Percentiles rank a stretch among this genome's conserved stretches.
Evolutionary conservation across 108 stramenopile species (phyloP).

Genomic region (Craspedostauros australis): DNA sequence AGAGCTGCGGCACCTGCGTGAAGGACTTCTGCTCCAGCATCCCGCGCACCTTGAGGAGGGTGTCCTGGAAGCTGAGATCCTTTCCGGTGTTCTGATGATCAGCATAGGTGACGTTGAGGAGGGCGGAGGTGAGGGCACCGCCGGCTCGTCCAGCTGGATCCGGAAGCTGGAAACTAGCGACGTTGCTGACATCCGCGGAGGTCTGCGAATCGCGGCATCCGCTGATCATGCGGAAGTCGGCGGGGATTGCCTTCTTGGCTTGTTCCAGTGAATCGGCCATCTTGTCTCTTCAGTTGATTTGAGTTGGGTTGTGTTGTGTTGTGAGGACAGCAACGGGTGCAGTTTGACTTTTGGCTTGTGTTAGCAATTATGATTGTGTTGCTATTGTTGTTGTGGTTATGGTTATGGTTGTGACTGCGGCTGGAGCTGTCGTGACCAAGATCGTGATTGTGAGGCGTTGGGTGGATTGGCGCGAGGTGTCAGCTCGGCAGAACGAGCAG

Average conservation of each 20-base stretch:
- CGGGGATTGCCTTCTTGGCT: conserved; percentile 59
- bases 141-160: conserved; percentile 71
- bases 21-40: conserved; percentile 24
- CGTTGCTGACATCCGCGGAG: conserved; percentile 81
- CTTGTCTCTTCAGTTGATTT: too few species aligned
- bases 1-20: conserved; percentile 65
- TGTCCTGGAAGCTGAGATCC: conserved; percentile 67
- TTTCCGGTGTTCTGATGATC: conserved; percentile 38
- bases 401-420: too few species aligned
- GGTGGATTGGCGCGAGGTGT: too few species aligned
- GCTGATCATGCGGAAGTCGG: conserved; percentile 80
- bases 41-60: conserved; percentile 54
- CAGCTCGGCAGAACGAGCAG: too few species aligned
- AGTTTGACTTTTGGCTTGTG: too few species aligned
- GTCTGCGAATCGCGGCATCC: conserved; percentile 82
- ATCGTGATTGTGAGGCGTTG: too few species aligned
- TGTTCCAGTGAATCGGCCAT: conserved; percentile 21
- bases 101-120: conserved; percentile 63
- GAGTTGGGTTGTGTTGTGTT: too few species aligned
- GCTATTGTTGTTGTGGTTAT: too few species aligned
- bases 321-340: too few species aligned
- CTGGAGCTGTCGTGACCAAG: too few species aligned
- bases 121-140: conserved; percentile 85
- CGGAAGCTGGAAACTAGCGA: conserved; percentile 71
- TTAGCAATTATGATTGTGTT: too few species aligned